These are phyloP conservation scores for Corymbia citriodora DNA, from an alignment of 441 rosid genomes.

Conservation along the genomic window DNA sequence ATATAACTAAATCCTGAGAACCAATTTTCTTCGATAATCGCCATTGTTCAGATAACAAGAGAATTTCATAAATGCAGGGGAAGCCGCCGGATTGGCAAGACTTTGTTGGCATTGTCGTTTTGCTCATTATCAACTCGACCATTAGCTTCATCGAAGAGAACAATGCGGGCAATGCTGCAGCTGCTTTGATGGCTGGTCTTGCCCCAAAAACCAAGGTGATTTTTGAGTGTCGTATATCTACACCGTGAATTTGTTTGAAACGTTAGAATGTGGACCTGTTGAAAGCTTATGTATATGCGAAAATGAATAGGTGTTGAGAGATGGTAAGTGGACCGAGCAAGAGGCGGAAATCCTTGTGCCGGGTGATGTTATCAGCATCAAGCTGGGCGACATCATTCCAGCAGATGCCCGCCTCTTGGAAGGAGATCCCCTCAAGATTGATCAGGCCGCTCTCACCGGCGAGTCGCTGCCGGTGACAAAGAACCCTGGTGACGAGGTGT, in stretches of 20 bases:
- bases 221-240: neutral
- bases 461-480: neutral
- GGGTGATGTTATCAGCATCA: conserved; percentile 84
- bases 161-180: conserved; percentile 93
- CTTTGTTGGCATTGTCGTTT: conserved; percentile 61
- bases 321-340: conserved; percentile 79
- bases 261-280: neutral
- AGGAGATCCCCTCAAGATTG: conserved; percentile 91
- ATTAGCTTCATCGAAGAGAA: conserved; percentile 92
- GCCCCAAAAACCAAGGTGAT: conserved; percentile 85
- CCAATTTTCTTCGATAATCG: neutral
- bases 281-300: neutral
- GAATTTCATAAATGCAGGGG: conserved; percentile 26
- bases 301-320: conserved; percentile 60
- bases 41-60: neutral
- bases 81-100: conserved; percentile 92
- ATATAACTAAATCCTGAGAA: neutral
- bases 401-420: conserved; percentile 93
- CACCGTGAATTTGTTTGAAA: neutral
- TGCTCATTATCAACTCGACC: conserved; percentile 86
- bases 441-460: conserved; percentile 75
- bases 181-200: conserved; percentile 96
- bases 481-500: neutral
- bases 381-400: conserved; percentile 85
- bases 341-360: conserved; percentile 88